Percentiles rank a stretch among this genome's conserved stretches.
phyloP scores from a whole-genome alignment of 2,329 filamentous ascomycete species.

The Claviceps maximensis region DNA sequence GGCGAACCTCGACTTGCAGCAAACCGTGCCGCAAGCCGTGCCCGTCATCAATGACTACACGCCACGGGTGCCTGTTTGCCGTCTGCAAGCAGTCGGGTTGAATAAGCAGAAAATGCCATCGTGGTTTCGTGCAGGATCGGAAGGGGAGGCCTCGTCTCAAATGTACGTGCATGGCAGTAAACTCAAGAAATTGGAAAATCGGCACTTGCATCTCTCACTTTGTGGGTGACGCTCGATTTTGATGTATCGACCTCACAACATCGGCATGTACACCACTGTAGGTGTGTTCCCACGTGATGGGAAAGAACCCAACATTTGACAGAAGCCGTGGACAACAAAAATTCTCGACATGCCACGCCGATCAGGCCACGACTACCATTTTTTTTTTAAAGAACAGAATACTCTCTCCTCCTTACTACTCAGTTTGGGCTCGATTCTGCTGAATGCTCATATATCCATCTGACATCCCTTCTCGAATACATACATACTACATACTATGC shows the following conservation, averaged over 20 bases:
- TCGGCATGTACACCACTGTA: neutral
- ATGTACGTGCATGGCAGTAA: neutral
- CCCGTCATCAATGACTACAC: no score
- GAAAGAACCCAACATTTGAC: neutral
- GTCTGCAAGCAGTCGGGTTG: neutral
- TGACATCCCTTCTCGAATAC: no score
- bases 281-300: neutral
- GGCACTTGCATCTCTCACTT: neutral
- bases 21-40: neutral
- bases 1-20: neutral
- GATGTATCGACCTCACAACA: neutral
- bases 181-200: neutral
- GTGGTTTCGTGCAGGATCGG: neutral
- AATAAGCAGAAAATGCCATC: neutral
- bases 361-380: neutral
- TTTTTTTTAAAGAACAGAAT: neutral
- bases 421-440: neutral
- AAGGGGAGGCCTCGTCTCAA: neutral
- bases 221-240: neutral
- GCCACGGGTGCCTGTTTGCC: no score
- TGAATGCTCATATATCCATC: no score
- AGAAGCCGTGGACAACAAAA: neutral
- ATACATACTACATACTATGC: no score
- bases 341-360: neutral
- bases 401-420: neutral